Conservation (phyloP, 2,329 filamentous ascomycete species). For the Phaeophleospora eucalypticola region DNA sequence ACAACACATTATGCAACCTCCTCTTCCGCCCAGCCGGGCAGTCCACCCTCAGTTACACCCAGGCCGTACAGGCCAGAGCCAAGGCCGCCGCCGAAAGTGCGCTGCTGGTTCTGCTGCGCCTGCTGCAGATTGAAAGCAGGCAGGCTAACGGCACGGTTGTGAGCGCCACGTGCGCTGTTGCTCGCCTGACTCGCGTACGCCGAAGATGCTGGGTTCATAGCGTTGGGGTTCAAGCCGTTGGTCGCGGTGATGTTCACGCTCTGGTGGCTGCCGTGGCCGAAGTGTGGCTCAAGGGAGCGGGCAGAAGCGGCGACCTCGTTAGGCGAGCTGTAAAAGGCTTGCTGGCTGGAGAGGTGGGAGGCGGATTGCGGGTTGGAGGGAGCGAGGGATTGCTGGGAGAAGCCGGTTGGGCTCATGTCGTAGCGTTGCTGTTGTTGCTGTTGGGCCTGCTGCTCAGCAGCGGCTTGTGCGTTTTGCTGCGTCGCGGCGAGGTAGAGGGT, state of each 20-base stretch:
- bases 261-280: conserved; percentile 52
- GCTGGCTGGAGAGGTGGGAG: conserved; percentile 60
- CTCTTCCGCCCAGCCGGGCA: conserved; percentile 62
- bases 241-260: conserved; percentile 44
- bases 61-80: conserved; percentile 53
- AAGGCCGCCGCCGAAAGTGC: conserved; percentile 55
- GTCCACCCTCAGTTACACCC: conserved; percentile 55
- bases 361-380: conserved; percentile 11
- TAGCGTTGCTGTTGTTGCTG: conserved; percentile 48
- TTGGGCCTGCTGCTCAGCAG: conserved; percentile 36
- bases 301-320: conserved; percentile 53
- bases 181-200: conserved; percentile 43
- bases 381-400: conserved; percentile 36
- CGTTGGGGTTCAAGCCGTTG: conserved; percentile 13
- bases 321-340: conserved; percentile 69
- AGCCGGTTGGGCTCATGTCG: conserved; percentile 47
- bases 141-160: conserved; percentile 82
- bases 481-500: conserved; percentile 73
- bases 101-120: conserved; percentile 38
- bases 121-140: conserved; percentile 62
- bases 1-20: conserved; percentile 41
- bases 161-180: conserved; percentile 45
- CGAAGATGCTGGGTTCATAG: conserved; percentile 14
- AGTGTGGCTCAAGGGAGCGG: conserved; percentile 37
- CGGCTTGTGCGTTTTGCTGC: conserved; percentile 63